Evolutionary conservation across 192 early-diverging fungal genomes (phyloP).

Genomic region (Entomortierella beljakovae): DNA sequence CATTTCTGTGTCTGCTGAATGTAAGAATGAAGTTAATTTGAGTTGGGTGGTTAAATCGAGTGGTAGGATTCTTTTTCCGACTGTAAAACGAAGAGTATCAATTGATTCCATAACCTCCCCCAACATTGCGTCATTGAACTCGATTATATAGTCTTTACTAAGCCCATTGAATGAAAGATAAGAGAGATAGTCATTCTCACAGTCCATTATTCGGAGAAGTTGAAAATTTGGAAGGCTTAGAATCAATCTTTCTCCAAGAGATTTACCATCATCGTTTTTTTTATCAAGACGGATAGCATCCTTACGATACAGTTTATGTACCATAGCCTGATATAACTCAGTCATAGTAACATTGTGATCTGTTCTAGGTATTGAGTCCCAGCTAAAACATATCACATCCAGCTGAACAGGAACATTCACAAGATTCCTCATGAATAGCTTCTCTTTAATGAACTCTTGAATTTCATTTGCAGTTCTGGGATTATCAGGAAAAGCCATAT

Average conservation of each 20-base stretch:
- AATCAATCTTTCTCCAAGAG: too few relatives aligned
- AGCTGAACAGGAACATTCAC: slow-evolving; percentile 34
- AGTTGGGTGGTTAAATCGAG: neutral
- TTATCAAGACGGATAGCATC: slow-evolving; percentile 16
- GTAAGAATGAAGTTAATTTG: slow-evolving; percentile 29
- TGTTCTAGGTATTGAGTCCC: slow-evolving; percentile 16
- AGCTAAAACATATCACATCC: slow-evolving; percentile 27
- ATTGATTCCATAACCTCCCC: neutral
- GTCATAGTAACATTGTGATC: slow-evolving; percentile 9
- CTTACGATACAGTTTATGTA: slow-evolving; percentile 18
- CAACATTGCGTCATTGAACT: slow-evolving; percentile 15
- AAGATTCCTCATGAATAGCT: slow-evolving; percentile 11
- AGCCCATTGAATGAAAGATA: slow-evolving; percentile 27
- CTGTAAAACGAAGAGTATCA: too few relatives aligned
- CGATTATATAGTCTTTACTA: slow-evolving; percentile 15
- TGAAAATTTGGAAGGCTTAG: neutral
- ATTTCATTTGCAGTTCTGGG: neutral
- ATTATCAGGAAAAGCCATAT: too few relatives aligned
- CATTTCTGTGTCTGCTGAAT: slow-evolving; percentile 13
- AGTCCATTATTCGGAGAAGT: slow-evolving; percentile 11
- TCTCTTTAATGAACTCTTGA: slow-evolving; percentile 23
- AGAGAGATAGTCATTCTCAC: slow-evolving; percentile 19
- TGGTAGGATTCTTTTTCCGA: neutral
- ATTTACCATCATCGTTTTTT: neutral
- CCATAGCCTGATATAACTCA: slow-evolving; percentile 11